Conservation (phyloP, 768 basidiomycete species). For the Trametes cingulata region DNA sequence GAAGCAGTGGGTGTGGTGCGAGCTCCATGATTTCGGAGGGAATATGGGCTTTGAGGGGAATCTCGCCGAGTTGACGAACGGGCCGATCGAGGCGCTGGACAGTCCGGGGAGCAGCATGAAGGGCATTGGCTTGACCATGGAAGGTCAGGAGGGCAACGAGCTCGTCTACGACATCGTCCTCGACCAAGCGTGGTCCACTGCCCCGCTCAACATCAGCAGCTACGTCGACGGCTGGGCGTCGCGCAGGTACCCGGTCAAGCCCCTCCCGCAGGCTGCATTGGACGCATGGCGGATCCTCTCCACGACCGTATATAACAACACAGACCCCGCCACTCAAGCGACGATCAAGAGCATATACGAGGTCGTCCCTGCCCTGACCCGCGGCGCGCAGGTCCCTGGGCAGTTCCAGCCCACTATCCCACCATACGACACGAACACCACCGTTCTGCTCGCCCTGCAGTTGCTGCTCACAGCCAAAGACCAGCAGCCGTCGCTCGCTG, state of each 20-base stretch:
- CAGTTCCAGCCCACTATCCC: conserved; percentile 35
- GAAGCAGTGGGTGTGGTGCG: conserved; percentile 44
- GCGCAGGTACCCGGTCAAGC: conserved; percentile 36
- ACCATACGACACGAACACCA: conserved; percentile 40
- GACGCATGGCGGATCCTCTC: conserved; percentile 40
- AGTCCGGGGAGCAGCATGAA: conserved; percentile 36
- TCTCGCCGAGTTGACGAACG: conserved; percentile 35
- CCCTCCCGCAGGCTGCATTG: conserved; percentile 29
- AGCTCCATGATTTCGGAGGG: conserved; percentile 42
- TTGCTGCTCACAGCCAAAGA: conserved; percentile 24
- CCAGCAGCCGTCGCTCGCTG: conserved; percentile 17
- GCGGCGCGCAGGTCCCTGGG: conserved; percentile 35
- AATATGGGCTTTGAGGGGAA: conserved; percentile 42
- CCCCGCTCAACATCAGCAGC: conserved; percentile 32
- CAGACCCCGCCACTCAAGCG: conserved; percentile 34
- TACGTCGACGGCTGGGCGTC: conserved; percentile 38
- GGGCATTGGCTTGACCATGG: conserved; percentile 41
- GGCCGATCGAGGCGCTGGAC: conserved; percentile 35
- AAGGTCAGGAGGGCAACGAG: conserved; percentile 45
- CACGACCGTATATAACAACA: conserved; percentile 42
- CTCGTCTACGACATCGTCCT: conserved; percentile 43
- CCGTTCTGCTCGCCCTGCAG: conserved; percentile 27
- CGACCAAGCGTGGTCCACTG: conserved; percentile 43
- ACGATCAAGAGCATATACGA: conserved; percentile 42
- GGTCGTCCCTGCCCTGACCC: conserved; percentile 35